Base-by-base conservation (phyloP, 2,329 filamentous ascomycete genomes). In the Diaporthe citri region DNA sequence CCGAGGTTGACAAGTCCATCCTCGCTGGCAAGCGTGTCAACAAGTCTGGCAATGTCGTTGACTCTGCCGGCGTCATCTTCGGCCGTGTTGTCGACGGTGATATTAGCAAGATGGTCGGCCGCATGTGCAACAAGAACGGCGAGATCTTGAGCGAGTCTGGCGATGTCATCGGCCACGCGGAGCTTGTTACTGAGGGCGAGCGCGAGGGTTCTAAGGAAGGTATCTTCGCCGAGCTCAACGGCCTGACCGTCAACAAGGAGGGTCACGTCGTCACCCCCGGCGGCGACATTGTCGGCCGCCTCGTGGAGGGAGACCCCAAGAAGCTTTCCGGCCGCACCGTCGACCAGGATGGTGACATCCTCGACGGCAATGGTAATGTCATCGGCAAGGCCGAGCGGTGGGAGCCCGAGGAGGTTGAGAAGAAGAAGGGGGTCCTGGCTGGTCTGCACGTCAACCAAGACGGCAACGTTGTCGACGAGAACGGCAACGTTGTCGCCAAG, bases 261-360 rank as follows among this genome's bases (percentile, higher is more conserved):
- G 93, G 93, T 71, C 93, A 91, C 76, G 87, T 94, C 55, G 88
- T 93, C 56, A 93, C 93, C 12, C 85, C 88, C 0, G 86, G 90
- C 67, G 94, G 93, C 48, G 91, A 94, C 77, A 88, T 93, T 34
- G 93, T 97, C 64, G 95, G 95, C 31, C 88, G 92, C 56, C 88
- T 96, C 52, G 86, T 89, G 4, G 90, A 91, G 62, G 95, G 94
- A 3, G 93, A 97, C 72, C 82, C 89, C 48, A 95, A 95, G 88
- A 86, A 88, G 70, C 88, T 97, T 1, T 90, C 92, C 51, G 95
- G 95, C 22, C 93, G 94, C 62, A 80, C 87, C 12, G 94, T 97
- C 25, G 95, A 97, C 74, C 92, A 95, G 76, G 94, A 97, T 77
- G 95, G 95, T 51, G 94, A 97, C 74, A 91, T 97, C 43, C 87